Evolutionary conservation across 1,284 basidiomycete genomes (phyloP).

Genomic region (Irpex sp.): DNA sequence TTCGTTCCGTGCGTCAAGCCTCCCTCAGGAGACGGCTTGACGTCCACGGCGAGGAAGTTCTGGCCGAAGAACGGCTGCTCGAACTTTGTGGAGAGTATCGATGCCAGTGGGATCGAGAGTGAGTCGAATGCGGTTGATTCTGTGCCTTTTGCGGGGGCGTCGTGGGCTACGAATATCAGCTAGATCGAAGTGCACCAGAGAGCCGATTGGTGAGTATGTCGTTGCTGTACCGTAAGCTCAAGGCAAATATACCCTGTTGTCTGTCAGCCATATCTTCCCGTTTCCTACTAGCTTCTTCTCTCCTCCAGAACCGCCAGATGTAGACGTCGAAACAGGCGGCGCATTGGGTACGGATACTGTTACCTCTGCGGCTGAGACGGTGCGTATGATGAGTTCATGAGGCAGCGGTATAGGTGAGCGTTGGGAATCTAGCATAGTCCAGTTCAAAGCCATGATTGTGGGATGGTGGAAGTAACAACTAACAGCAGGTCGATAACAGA

Average conservation of each 20-base stretch:
- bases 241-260: conserved; percentile 56
- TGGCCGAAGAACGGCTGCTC: conserved; percentile 69
- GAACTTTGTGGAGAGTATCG: conserved; percentile 65
- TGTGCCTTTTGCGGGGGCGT: conserved; percentile 29
- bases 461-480: background rate
- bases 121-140: conserved; percentile 41
- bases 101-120: conserved; percentile 55
- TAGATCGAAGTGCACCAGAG: conserved; percentile 23
- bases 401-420: conserved; percentile 62
- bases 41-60: conserved; percentile 64
- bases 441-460: conserved; percentile 68
- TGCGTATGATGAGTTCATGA: conserved; percentile 55
- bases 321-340: conserved; percentile 36
- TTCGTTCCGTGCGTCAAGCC: conserved; percentile 60
- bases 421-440: conserved; percentile 61
- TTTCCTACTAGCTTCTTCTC: conserved; percentile 53
- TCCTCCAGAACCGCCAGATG: conserved; percentile 50
- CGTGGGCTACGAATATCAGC: conserved; percentile 57
- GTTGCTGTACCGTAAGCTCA: background rate
- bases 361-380: conserved; percentile 53
- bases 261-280: conserved; percentile 62
- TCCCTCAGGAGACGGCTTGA: conserved; percentile 63
- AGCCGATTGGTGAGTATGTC: background rate
- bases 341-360: conserved; percentile 53
- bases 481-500: background rate